These are phyloP conservation scores for Paracoccidioides lutzii DNA, from an alignment of 2,329 filamentous ascomycete species.

Conservation along the genomic window DNA sequence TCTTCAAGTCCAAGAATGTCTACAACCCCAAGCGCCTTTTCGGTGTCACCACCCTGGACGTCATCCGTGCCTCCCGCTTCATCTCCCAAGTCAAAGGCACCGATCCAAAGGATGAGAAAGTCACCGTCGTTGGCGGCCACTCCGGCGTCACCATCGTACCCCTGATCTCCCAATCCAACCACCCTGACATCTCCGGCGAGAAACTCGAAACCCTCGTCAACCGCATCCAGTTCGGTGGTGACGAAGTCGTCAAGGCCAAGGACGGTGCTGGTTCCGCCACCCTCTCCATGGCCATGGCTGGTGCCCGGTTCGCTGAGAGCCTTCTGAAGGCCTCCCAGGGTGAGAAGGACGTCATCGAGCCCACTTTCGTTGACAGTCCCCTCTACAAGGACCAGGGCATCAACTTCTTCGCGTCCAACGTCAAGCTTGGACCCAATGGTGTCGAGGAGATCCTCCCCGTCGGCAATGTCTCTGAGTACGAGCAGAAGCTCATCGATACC, in stretches of 20 bases:
- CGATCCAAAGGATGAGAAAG: constrained; percentile 84
- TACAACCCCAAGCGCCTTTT: constrained; percentile 99
- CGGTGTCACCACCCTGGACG: constrained; percentile 97
- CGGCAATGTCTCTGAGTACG: constrained; percentile 68
- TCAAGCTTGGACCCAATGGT: constrained; percentile 93
- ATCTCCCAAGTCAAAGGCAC: constrained; percentile 85
- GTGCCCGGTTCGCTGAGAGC: constrained; percentile 72
- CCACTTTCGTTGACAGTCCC: constrained; percentile 91
- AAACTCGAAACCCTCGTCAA: constrained; percentile 65
- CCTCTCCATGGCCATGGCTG: constrained; percentile 97
- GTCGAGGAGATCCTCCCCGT: constrained; percentile 86
- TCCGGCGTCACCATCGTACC: constrained; percentile 97
- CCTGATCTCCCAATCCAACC: constrained; percentile 85
- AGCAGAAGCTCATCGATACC: constrained; percentile 81
- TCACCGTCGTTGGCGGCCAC: constrained; percentile 94
- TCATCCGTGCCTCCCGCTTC: constrained; percentile 95
- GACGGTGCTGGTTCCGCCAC: constrained; percentile 93
- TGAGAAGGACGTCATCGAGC: constrained; percentile 90
- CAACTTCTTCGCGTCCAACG: constrained; percentile 90
- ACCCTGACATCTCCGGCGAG: constrained; percentile 69
- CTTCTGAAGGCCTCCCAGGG: constrained; percentile 86
- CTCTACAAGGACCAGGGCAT: constrained; percentile 98
- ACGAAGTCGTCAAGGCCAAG: constrained; percentile 99
- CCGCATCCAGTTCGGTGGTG: constrained; percentile 96
- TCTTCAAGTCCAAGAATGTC: constrained; percentile 89